Conservation (phyloP, 2,329 filamentous ascomycete genomes). For the Nemania serpens region DNA sequence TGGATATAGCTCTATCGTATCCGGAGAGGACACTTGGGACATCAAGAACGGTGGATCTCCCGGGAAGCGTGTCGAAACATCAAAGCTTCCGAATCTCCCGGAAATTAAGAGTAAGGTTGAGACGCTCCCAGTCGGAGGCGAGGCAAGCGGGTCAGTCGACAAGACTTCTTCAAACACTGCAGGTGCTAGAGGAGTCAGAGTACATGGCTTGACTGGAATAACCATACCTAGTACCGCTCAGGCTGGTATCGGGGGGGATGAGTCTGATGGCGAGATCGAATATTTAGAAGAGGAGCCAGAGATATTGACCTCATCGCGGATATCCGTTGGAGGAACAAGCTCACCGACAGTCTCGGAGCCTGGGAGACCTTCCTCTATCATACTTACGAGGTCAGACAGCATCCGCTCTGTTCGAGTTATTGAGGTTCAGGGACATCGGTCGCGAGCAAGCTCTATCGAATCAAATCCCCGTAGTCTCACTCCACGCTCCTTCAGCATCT, state of each 20-base stretch:
- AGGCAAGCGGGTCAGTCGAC: slow-evolving; percentile 18
- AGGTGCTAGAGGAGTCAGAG: slow-evolving; percentile 23
- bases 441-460: slow-evolving; percentile 55
- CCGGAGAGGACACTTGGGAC: neutral
- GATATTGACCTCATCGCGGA: slow-evolving; percentile 60
- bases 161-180: slow-evolving; percentile 20
- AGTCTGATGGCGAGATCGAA: slow-evolving; percentile 48
- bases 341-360: slow-evolving; percentile 56
- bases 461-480: slow-evolving; percentile 41
- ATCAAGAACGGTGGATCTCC: neutral
- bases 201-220: slow-evolving; percentile 17
- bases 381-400: slow-evolving; percentile 52
- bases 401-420: slow-evolving; percentile 63
- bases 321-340: slow-evolving; percentile 58
- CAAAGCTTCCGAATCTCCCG: slow-evolving; percentile 1
- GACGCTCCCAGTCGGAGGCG: neutral
- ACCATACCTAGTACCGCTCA: slow-evolving; percentile 17
- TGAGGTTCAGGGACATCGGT: slow-evolving; percentile 58
- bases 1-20: slow-evolving; percentile 19
- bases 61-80: neutral
- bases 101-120: slow-evolving; percentile 14
- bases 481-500: slow-evolving; percentile 46
- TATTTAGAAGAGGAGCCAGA: slow-evolving; percentile 63
- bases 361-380: slow-evolving; percentile 46
- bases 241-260: slow-evolving; percentile 37